A percentile compares a stretch with the other conserved stretches of the same genome.
Conservation (phyloP, 2,329 filamentous ascomycete species). For the Dryadomyces quercus-mongolicae region DNA sequence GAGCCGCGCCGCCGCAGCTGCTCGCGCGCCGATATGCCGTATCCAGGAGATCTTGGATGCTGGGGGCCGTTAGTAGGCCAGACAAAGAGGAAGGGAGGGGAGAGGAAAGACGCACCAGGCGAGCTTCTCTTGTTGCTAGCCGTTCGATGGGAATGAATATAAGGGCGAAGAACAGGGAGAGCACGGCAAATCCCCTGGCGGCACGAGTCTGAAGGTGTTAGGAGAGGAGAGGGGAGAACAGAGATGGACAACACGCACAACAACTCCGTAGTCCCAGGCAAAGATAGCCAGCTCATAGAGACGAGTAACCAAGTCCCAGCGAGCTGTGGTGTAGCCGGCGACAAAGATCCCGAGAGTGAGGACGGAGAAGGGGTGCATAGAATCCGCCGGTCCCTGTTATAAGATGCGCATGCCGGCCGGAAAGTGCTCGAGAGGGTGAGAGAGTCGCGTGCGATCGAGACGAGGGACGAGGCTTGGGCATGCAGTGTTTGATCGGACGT, state of each 20-base stretch:
- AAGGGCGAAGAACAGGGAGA: conserved; percentile 75
- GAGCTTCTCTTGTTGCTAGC: conserved; percentile 68
- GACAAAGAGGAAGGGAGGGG: background rate
- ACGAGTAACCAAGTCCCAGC: conserved; percentile 95
- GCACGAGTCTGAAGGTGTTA: conserved; percentile 55
- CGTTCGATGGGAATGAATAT: conserved; percentile 75
- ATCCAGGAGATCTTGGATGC: conserved; percentile 70
- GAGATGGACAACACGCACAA: conserved; percentile 41
- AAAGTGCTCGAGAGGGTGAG: background rate
- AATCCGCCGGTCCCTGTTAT: conserved; percentile 28
- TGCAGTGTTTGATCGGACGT: too few relatives aligned
- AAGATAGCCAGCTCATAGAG: conserved; percentile 96
- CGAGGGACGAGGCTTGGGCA: too few relatives aligned
- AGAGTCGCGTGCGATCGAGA: background rate
- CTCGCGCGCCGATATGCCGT: conserved; percentile 87
- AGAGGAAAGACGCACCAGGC: conserved; percentile 51
- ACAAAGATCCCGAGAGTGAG: conserved; percentile 97
- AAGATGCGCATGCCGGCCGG: conserved; percentile 30
- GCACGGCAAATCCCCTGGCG: conserved; percentile 69
- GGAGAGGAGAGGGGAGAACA: background rate
- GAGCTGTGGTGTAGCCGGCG: conserved; percentile 97
- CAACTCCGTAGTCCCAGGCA: conserved; percentile 96
- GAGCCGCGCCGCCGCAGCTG: conserved; percentile 89
- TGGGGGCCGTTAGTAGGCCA: conserved; percentile 20
- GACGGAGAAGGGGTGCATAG: conserved; percentile 96